Evolutionary conservation across 31 red algal species (phyloP), one percentile per base, ranked within the genome.

Genomic region (Porphyra umbilicalis): DNA sequence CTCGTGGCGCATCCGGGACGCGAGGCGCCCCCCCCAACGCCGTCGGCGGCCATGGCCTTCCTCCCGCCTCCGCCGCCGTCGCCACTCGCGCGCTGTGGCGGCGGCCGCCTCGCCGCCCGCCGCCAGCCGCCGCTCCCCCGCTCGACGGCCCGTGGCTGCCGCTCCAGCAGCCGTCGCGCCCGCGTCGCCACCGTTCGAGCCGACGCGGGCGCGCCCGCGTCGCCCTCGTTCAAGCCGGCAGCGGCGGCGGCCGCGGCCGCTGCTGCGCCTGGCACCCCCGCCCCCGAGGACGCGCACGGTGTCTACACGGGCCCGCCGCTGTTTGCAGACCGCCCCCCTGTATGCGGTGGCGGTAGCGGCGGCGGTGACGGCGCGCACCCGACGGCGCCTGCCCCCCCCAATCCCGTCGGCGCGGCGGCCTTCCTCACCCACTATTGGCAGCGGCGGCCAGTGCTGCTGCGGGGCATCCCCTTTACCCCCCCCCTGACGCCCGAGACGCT

Each of bases 401-500:
- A n/a, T 35, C 32, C 34, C 34, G 34, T 18, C 0, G 35, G 33
- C 57, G 77, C 38, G 29, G 81, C 35, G 20, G 42, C 40, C 75
- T 92, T 92, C 35, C 79, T 92, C 39, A 33, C 35, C 38, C 77
- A 83, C 68, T 34, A 88, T 35, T 92, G 90, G 90, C 80, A 82
- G 39, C 36, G 77, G 29, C 79, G 83, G 35, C 92, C 92, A 2
- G 71, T 87, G 10, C 81, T 92, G 32, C 76, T 95, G 32, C 86
- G 79, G n/a, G 83, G 84, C 35, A 81, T 86, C 4, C 85, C 89
- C 20, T 84, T 79, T 10, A 80, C 83, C 4, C 44, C 81, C n/a
- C 81, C 89, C 9, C 42, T 96, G 36, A 77, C 93, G 16, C 89
- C 93, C 32, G 85, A 92, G 40, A 85, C 92, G 42, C 82, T 96